Percentiles rank a stretch among this genome's conserved stretches.
These are phyloP conservation scores for Podila clonocystis DNA, from an alignment of 192 early-diverging fungal species.

Conservation along the genomic window DNA sequence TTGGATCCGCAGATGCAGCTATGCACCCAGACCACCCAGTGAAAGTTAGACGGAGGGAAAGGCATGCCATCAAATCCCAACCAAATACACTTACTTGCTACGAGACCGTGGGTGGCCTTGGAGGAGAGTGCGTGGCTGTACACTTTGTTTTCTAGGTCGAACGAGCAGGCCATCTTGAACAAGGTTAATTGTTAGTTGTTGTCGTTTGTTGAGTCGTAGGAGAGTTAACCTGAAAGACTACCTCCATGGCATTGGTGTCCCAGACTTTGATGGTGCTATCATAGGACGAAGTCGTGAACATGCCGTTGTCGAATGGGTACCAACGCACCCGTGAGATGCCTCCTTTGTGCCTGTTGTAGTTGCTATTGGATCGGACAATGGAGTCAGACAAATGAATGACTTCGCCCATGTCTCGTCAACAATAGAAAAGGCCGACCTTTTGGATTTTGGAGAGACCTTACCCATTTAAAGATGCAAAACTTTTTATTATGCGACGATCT, in stretches of 20 bases:
- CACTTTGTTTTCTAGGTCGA: constrained; percentile 75
- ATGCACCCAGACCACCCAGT: background rate
- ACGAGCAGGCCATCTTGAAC: constrained; percentile 68
- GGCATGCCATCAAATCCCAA: background rate
- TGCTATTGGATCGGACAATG: constrained; percentile 52
- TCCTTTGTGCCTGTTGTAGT: constrained; percentile 66
- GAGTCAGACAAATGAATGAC: constrained; percentile 9
- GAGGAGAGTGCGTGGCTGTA: constrained; percentile 79
- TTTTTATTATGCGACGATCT: constrained; percentile 37
- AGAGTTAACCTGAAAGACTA: constrained; percentile 5
- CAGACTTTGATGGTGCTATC: constrained; percentile 83
- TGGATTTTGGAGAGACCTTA: constrained; percentile 1
- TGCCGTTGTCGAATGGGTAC: constrained; percentile 87
- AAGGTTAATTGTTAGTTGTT: too few relatives aligned
- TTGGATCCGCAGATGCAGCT: constrained; percentile 73
- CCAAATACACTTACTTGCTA: constrained; percentile 67
- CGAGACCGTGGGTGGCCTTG: constrained; percentile 75
- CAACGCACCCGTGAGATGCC: constrained; percentile 77
- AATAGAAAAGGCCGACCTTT: background rate
- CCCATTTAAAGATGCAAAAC: constrained; percentile 24
- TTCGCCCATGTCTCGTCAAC: background rate
- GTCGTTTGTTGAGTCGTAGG: too few relatives aligned
- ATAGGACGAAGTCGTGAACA: constrained; percentile 84
- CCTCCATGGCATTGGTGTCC: constrained; percentile 82
- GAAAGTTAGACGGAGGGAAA: background rate